phyloP scores from a whole-genome alignment of 1,139 yeast genomes.

The Blastobotrys apis region DNA sequence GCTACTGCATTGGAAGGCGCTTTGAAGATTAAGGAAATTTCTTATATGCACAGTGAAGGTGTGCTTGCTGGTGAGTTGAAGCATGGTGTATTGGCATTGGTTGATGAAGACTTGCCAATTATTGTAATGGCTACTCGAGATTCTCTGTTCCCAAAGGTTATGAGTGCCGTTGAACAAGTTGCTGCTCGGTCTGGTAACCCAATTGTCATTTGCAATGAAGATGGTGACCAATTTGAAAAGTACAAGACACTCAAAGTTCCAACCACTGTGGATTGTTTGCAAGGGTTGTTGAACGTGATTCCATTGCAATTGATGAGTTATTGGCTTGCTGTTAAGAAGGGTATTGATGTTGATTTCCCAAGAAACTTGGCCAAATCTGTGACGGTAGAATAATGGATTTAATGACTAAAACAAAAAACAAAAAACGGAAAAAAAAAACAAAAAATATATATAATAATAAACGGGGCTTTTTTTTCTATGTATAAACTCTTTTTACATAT shows the following conservation, averaged over 20 bases:
- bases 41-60: conserved; percentile 99
- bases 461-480: neutral
- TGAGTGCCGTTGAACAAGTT: conserved; percentile 95
- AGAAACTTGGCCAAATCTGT: conserved; percentile 98
- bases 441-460: neutral
- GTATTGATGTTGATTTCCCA: conserved; percentile 97
- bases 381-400: conserved; percentile 66
- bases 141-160: conserved; percentile 91
- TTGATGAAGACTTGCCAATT: conserved; percentile 89
- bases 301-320: conserved; percentile 96
- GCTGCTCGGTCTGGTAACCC: conserved; percentile 98
- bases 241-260: conserved; percentile 75
- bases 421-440: neutral
- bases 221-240: conserved; percentile 48
- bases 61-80: conserved; percentile 98
- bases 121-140: conserved; percentile 98
- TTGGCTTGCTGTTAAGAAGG: conserved; percentile 94
- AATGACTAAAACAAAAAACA: neutral
- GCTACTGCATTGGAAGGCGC: conserved; percentile 99
- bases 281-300: conserved; percentile 90
- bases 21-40: conserved; percentile 93
- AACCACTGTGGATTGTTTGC: conserved; percentile 92
- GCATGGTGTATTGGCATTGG: conserved; percentile 96
- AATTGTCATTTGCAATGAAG: conserved; percentile 86
- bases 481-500: neutral